Base-by-base conservation (phyloP, 139 green algal species). In the Eudorina sp. region DNA sequence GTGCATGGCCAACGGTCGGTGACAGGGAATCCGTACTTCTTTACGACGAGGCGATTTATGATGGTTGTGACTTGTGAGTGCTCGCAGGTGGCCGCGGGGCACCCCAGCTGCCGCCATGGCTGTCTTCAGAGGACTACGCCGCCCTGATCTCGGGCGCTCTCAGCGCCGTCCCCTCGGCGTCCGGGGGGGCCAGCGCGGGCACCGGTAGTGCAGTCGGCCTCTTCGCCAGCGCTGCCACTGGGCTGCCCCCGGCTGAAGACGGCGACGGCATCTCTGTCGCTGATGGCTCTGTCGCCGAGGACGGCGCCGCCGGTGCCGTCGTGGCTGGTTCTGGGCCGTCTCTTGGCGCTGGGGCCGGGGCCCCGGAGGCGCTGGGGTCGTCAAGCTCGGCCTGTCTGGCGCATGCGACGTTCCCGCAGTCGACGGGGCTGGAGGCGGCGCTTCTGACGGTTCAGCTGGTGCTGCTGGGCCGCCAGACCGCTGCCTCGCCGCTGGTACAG, bases 371-470 rank as follows among this genome's bases (percentile, higher is more conserved):
- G 25, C 27, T 25, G 48, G 46, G 53, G 38, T 29, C 68, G 70
- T 53, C 40, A 1, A 40, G 3, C 43, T 73, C 27, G 84, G 68
- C 16, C 76, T 80, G 38, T 46, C 86, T 90, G 18, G 25, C 29
- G 45, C 80, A 86, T 45, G 80, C 64, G 73, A 88, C 92, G 6
- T 96, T 93, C 82, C 92, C 94, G 13, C 94, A 97, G 90, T 88
- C 95, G 14, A 48, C 88, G 34, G 92, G 88, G 6, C 87, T 97
- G 80, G 89, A 38, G 83, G 36, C 89, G 29, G 89, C 83, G 21
- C 88, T 98, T 85, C 81, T 96, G 55, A 92, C 94, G 25, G 91
- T 89, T 2, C 93, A 97, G 89, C 68, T 95, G 66, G 73, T 82
- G 41, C 66, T 96, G 75, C 88, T 97, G 83, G 95, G 95, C 0